Base-by-base conservation (phyloP, 1,284 basidiomycete species). In the Apiotrichum sp. region DNA sequence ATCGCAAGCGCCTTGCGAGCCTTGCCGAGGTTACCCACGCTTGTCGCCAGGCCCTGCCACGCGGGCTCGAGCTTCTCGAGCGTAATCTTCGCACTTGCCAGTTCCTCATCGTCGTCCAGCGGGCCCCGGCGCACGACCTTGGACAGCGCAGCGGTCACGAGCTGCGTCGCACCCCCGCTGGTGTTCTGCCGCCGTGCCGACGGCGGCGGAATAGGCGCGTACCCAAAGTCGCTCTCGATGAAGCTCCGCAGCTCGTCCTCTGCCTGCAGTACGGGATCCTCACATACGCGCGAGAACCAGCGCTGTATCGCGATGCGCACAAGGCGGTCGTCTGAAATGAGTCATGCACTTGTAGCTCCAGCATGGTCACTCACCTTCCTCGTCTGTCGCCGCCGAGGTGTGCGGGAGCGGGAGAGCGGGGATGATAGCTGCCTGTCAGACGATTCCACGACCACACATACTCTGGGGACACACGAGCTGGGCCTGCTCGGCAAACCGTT, bases 161-260 rank as follows among this genome's bases (percentile, higher is more conserved):
- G 69, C 16, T 62, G 62, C 1, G 67, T 63, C 6, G 68, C 67
- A 0, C 68, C 62, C 0, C 69, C 67, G 83, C 55, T 88, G 74
- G 59, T 81, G 80, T 72, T 89, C 82, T 35, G 84, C 81, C 62
- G 50, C 6, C 63, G 56, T 8, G 68, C 63, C 2, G 65, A 60
- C 4, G 65, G 82, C 39, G 86, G 85, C 11, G 84, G 83, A 8
- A 87, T 86, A 11, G 72, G 72, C 13, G 62, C 62, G 60, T 73
- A 74, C 61, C 93, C 93, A 78, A 97, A 97, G 76, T 97, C 93
- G 64, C 86, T 91, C 76, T 97, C 93, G 60, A 97, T 83, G 71
- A 97, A 97, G 33, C 87, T 86, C 41, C 92, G 84, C 60, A 93
- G 74, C 71, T 97, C 93, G 68, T 96, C 93, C 62, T 97, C 92